phyloP scores from a whole-genome alignment of 2,329 filamentous ascomycete genomes.

The Akanthomyces uredinophilus region DNA sequence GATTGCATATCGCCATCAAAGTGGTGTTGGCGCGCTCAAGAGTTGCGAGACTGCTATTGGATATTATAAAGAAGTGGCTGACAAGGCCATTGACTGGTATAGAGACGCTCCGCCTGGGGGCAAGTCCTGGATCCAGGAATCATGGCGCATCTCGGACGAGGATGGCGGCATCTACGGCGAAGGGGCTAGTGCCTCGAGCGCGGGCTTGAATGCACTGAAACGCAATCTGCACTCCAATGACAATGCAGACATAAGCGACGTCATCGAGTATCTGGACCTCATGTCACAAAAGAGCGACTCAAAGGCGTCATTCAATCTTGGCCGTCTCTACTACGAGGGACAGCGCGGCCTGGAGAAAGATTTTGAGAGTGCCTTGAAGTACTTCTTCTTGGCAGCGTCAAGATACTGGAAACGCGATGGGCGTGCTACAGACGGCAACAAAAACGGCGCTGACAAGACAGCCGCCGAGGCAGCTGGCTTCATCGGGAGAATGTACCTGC shows the following conservation, averaged over 20 bases:
- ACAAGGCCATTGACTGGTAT: conserved; percentile 86
- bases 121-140: conserved; percentile 68
- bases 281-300: conserved; percentile 87
- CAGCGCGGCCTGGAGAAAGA: conserved; percentile 69
- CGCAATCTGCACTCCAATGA: conserved; percentile 70
- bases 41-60: conserved; percentile 79
- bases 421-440: conserved; percentile 64
- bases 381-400: conserved; percentile 74
- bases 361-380: conserved; percentile 66
- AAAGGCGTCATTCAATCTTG: conserved; percentile 80
- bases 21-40: conserved; percentile 77
- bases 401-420: conserved; percentile 79
- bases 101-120: conserved; percentile 88
- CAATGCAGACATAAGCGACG: conserved; percentile 83
- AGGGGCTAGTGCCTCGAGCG: conserved; percentile 84
- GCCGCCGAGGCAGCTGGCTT: conserved; percentile 82
- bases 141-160: conserved; percentile 84
- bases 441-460: conserved; percentile 67
- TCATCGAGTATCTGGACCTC: conserved; percentile 88
- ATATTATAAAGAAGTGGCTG: conserved; percentile 90
- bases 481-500: conserved; percentile 82
- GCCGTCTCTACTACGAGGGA: conserved; percentile 83
- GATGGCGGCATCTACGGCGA: conserved; percentile 90
- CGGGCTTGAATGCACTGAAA: conserved; percentile 74
- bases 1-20: conserved; percentile 77